Evolutionary conservation across 139 green algal species (phyloP).

Genomic region (Tetratostichococcus sp.): DNA sequence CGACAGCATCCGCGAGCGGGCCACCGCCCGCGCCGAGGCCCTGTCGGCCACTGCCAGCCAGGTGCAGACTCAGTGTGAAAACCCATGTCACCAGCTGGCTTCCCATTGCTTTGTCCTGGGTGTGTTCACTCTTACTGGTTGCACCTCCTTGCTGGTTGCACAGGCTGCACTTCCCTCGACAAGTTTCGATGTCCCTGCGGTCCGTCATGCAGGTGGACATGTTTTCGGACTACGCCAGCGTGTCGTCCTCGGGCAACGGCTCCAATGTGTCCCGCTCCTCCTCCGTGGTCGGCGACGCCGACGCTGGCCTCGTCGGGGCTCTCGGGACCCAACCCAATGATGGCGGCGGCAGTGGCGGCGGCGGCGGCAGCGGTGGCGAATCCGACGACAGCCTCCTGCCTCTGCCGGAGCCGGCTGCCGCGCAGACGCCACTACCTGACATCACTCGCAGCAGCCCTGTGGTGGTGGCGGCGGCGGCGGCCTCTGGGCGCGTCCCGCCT

Average conservation of each 20-base stretch:
- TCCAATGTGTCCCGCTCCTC: neutral
- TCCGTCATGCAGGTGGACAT: neutral
- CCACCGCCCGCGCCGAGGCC: conserved; percentile 9
- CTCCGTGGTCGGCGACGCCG: neutral
- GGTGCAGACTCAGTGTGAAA: neutral
- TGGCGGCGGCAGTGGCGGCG: no score
- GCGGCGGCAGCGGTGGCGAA: no score
- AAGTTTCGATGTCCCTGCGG: neutral
- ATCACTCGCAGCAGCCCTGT: no score
- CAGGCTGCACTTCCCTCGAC: neutral
- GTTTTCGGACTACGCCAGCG: neutral
- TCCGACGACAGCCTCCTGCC: no score
- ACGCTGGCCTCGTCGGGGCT: neutral
- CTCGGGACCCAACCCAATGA: no score
- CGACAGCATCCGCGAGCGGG: conserved; percentile 53
- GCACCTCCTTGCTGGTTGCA: neutral
- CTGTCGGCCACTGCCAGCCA: conserved; percentile 1
- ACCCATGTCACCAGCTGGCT: neutral
- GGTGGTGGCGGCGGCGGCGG: no score
- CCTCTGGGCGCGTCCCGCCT: no score
- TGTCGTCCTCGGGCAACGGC: neutral
- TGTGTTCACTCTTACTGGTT: no score
- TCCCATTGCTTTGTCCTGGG: no score
- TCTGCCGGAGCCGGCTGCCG: no score
- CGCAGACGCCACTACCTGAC: no score